A percentile compares a stretch with the other conserved stretches of the same genome.
phyloP scores from a whole-genome alignment of 805 yeast genomes.

The Candida ponderosae region DNA sequence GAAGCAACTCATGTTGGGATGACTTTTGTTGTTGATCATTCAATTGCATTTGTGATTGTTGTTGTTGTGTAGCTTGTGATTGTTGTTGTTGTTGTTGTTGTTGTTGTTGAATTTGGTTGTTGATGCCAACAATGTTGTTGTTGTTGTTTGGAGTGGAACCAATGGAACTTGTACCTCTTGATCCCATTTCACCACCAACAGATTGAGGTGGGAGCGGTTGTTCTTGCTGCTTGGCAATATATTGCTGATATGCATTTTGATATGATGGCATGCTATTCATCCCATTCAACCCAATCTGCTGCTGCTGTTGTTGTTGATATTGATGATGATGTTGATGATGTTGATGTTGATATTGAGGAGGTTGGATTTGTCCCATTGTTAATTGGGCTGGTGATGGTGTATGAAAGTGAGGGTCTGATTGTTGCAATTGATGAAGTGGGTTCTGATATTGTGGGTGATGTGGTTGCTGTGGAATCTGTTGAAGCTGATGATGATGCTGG shows the following conservation, averaged over 20 bases:
- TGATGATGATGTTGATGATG: not conserved
- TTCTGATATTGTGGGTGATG: constrained; percentile 1
- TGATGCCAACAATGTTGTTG: constrained; percentile 1
- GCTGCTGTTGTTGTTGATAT: not conserved
- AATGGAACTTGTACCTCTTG: not conserved
- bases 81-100: not conserved
- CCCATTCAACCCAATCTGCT: not conserved
- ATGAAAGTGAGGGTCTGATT: not conserved
- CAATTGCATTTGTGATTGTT: no score
- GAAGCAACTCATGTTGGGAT: no score
- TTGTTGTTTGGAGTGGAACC: not conserved
- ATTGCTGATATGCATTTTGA: not conserved
- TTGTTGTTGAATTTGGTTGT: not conserved
- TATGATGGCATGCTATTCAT: not conserved
- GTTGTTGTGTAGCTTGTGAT: not conserved
- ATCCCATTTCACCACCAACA: not conserved
- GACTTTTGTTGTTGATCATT: no score
- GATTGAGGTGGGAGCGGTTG: not conserved
- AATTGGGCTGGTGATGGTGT: not conserved
- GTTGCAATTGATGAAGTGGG: not conserved
- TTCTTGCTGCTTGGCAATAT: not conserved
- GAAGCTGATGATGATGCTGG: not conserved
- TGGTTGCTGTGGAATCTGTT: not conserved
- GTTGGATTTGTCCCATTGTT: not conserved
- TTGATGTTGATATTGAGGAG: not conserved